Evolutionary conservation across 1,284 basidiomycete species (phyloP), one percentile per base, ranked within the genome.

Genomic region (Sparassis latifolia): DNA sequence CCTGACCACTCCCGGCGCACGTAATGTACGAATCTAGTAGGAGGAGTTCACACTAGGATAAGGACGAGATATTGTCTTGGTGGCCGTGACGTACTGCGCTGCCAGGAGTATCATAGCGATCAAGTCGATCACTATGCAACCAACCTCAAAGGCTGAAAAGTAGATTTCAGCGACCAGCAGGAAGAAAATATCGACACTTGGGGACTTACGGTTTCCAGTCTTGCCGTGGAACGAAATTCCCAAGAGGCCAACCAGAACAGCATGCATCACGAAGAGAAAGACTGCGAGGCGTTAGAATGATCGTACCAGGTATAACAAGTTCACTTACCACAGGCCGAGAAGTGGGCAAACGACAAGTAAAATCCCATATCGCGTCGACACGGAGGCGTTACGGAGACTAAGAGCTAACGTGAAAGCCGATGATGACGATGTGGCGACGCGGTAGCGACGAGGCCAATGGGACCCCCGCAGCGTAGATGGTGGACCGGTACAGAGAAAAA

Each of bases 141-240:
- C 27, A 20, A 39, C 40, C 35, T 49, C 48, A 35, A 10, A 20
- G 33, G 33, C 48, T 49, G 32, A 10, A 48, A n/a, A 5, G 39
- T 31, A 33, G 5, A 30, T 33, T 32, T 10, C 10, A 31, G 27
- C 28, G 27, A 28, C 12, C 41, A 28, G 28, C 4, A 33, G 33
- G 12, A 12, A 27, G 2, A 44, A 4, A 27, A 33, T 28, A 7
- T 20, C 12, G 35, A 31, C 2, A 33, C 5, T 28, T 7, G 5
- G 10, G n/a, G 10, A 44, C 55, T 53, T 38, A 55, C 55, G 48
- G 38, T 45, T 38, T 44, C 55, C 55, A 20, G 53, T 42, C 33
- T 35, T 53, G 3, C 46, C 47, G 2, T 41, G 33, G 5, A 57
- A 43, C 2, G 55, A 50, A 38, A 57, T 12, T 32, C 48, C 39